Conservation (phyloP, 345 rosid species). For the Arabis alpina region DNA sequence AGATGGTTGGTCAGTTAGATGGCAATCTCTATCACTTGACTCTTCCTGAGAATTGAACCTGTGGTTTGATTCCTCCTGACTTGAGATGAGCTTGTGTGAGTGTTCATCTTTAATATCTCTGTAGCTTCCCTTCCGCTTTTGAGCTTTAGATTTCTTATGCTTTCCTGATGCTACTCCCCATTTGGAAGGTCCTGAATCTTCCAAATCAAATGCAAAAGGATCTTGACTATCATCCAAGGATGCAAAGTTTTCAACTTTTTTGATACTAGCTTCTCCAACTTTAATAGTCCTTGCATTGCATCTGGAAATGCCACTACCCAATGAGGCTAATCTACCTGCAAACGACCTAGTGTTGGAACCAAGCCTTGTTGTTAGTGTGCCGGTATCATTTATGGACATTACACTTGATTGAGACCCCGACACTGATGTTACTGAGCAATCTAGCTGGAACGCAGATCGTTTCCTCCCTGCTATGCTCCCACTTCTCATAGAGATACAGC, state of each 20-base stretch:
- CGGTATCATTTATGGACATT: slow-evolving; percentile 47
- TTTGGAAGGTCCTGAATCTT: slow-evolving; percentile 72
- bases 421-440: slow-evolving; percentile 37
- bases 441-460: slow-evolving; percentile 45
- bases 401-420: slow-evolving; percentile 56
- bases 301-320: slow-evolving; percentile 46
- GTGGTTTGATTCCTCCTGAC: slow-evolving; percentile 54
- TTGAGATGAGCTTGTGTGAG: slow-evolving; percentile 43
- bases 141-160: slow-evolving; percentile 48
- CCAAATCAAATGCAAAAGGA: slow-evolving; percentile 88
- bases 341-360: slow-evolving; percentile 60
- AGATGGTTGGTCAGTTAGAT: slow-evolving; percentile 48
- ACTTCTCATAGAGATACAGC: slow-evolving; percentile 44
- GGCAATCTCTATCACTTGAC: slow-evolving; percentile 43
- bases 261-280: slow-evolving; percentile 43
- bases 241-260: slow-evolving; percentile 42
- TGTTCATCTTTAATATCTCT: slow-evolving; percentile 48
- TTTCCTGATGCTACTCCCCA: slow-evolving; percentile 68
- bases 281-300: slow-evolving; percentile 44
- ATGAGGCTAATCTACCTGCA: slow-evolving; percentile 53
- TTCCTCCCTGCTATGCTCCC: slow-evolving; percentile 45
- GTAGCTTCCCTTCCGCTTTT: slow-evolving; percentile 39
- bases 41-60: slow-evolving; percentile 44
- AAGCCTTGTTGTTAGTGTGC: slow-evolving; percentile 48
- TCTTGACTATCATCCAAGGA: slow-evolving; percentile 60